phyloP scores from a whole-genome alignment of 805 yeast genomes.

The Wickerhamiella brachini region DNA sequence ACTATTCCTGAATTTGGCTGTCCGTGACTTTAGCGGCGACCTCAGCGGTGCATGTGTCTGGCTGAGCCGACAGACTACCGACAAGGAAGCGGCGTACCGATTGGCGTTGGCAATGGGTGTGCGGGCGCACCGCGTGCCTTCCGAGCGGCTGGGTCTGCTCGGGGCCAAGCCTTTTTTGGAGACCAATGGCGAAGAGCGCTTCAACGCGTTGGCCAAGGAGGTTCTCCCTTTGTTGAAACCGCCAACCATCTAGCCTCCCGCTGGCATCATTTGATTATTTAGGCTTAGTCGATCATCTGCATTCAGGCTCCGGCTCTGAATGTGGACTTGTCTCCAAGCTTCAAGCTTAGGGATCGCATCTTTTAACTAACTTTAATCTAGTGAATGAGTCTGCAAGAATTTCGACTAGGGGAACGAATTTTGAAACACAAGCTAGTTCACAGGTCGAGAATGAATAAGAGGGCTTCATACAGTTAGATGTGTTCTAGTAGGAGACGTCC shows the following conservation, averaged over 20 bases:
- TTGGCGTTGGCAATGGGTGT: constrained; percentile 16
- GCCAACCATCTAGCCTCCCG: background rate
- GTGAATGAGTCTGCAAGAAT: no score
- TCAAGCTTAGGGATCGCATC: no score
- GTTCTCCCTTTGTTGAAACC: constrained; percentile 2
- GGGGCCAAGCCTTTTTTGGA: constrained; percentile 4
- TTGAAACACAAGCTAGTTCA: no score
- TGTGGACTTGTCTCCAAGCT: no score
- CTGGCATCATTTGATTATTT: background rate
- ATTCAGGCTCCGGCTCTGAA: no score
- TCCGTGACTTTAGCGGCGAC: constrained; percentile 3
- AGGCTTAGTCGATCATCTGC: no score
- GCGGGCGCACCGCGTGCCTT: constrained; percentile 4
- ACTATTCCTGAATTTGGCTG: constrained; percentile 14
- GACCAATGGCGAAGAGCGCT: constrained; percentile 4
- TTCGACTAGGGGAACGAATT: no score
- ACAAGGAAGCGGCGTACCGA: constrained; percentile 16
- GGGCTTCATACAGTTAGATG: no score
- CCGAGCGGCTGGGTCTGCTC: background rate
- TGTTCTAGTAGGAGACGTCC: no score
- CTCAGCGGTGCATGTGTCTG: background rate
- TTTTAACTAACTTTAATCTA: no score
- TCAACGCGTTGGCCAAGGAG: constrained; percentile 6
- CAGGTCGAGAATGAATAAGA: no score
- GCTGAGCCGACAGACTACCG: constrained; percentile 1